Evolutionary conservation across 768 basidiomycete genomes (phyloP).

Genomic region (Paxillus involutus): DNA sequence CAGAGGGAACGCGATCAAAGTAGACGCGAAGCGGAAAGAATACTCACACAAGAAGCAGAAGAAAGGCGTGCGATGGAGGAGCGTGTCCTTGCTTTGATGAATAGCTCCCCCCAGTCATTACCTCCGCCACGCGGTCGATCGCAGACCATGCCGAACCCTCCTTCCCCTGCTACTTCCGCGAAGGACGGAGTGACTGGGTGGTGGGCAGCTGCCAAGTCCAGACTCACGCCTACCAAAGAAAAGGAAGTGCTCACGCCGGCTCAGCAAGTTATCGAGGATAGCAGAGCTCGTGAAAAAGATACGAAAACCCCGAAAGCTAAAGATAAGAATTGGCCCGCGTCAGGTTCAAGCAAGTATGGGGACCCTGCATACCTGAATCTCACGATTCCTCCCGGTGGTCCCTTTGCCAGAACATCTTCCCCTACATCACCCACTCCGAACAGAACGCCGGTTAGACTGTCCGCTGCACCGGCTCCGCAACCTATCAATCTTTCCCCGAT

Average conservation of each 20-base stretch:
- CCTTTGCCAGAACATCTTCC: slow-evolving; percentile 48
- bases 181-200: slow-evolving; percentile 60
- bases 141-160: slow-evolving; percentile 52
- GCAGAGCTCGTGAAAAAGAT: slow-evolving; percentile 66
- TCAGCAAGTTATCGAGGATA: slow-evolving; percentile 76
- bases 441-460: slow-evolving; percentile 28
- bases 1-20: slow-evolving; percentile 74
- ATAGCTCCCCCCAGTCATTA: slow-evolving; percentile 37
- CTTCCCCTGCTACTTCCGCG: slow-evolving; percentile 63
- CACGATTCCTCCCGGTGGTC: slow-evolving; percentile 48
- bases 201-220: slow-evolving; percentile 77
- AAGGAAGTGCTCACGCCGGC: slow-evolving; percentile 77
- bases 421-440: slow-evolving; percentile 66
- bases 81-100: slow-evolving; percentile 74
- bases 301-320: slow-evolving; percentile 40
- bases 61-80: slow-evolving; percentile 71
- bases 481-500: slow-evolving; percentile 57
- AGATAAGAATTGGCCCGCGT: slow-evolving; percentile 58
- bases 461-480: slow-evolving; percentile 42
- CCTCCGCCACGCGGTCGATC: slow-evolving; percentile 65
- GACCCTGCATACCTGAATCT: slow-evolving; percentile 61
- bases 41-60: slow-evolving; percentile 68
- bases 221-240: slow-evolving; percentile 76
- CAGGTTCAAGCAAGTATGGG: slow-evolving; percentile 47
- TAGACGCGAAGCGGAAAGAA: slow-evolving; percentile 75